Evolutionary conservation across 495 filamentous ascomycete genomes (phyloP).

Genomic region (Pseudomonodictys pantanalensis): DNA sequence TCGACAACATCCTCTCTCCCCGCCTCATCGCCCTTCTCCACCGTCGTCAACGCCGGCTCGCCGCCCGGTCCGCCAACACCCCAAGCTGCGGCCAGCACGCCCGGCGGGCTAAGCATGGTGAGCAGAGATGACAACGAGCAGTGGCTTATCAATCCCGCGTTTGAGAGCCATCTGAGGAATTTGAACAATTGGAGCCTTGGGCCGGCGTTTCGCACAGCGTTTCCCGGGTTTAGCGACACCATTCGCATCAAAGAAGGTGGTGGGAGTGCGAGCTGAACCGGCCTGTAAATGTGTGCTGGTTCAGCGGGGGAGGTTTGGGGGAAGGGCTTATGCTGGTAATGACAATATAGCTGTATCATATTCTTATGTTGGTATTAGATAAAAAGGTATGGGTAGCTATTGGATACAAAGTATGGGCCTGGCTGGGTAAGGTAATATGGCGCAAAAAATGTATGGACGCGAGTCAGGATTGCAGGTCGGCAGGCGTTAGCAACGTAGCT

Average conservation of each 20-base stretch:
- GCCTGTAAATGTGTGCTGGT: conserved; percentile 6
- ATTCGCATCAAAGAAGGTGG: conserved; percentile 44
- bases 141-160: conserved; percentile 72
- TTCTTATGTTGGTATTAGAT: no score
- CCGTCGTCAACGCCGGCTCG: conserved; percentile 22
- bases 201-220: conserved; percentile 59
- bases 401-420: no score
- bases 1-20: conserved; percentile 22
- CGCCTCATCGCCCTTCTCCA: conserved; percentile 19
- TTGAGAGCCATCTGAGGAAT: conserved; percentile 67
- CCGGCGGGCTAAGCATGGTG: conserved; percentile 36
- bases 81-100: conserved; percentile 2
- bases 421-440: no score
- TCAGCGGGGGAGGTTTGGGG: background rate
- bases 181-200: conserved; percentile 77
- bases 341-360: no score
- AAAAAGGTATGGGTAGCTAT: no score
- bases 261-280: background rate
- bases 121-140: conserved; percentile 53
- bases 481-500: no score
- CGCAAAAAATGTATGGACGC: no score
- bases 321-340: no score
- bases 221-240: conserved; percentile 59
- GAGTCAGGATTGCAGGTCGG: no score
- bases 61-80: conserved; percentile 21